These are phyloP conservation scores for Moesziomyces sp. DNA, from an alignment of 1,284 basidiomycete genomes.

Conservation along the genomic window DNA sequence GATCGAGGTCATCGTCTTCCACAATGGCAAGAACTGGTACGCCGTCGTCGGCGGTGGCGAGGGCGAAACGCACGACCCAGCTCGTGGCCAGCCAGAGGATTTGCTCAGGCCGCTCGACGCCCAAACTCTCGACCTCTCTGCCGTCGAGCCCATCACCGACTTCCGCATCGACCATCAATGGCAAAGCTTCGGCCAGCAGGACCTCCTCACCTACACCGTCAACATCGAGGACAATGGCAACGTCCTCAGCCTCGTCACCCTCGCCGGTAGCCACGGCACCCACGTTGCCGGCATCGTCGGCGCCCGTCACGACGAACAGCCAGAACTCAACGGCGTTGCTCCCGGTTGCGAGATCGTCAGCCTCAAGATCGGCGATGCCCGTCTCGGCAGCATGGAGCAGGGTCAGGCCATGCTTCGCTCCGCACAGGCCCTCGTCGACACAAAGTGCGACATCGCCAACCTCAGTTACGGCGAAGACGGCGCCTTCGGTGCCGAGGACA, in stretches of 20 bases:
- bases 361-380: slow-evolving; percentile 62
- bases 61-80: slow-evolving; percentile 59
- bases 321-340: slow-evolving; percentile 66
- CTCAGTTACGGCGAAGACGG: slow-evolving; percentile 68
- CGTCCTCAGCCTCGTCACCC: slow-evolving; percentile 61
- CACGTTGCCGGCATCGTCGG: slow-evolving; percentile 68
- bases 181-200: slow-evolving; percentile 64
- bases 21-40: slow-evolving; percentile 67
- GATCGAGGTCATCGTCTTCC: slow-evolving; percentile 66
- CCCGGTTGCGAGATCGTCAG: slow-evolving; percentile 67
- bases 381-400: slow-evolving; percentile 66
- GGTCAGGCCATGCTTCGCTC: slow-evolving; percentile 68
- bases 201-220: slow-evolving; percentile 67
- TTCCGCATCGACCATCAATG: slow-evolving; percentile 65
- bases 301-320: slow-evolving; percentile 58
- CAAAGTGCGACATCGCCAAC: slow-evolving; percentile 67
- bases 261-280: slow-evolving; percentile 67
- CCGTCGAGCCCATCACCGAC: slow-evolving; percentile 61
- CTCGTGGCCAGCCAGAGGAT: slow-evolving; percentile 51
- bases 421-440: slow-evolving; percentile 66
- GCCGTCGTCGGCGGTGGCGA: slow-evolving; percentile 67
- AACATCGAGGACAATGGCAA: slow-evolving; percentile 62
- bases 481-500: slow-evolving; percentile 64
- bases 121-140: slow-evolving; percentile 56
- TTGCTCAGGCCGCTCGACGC: slow-evolving; percentile 38